A percentile compares a stretch with the other conserved stretches of the same genome.
phyloP scores from a whole-genome alignment of 164 flowering plant species.

The Platanus orientalis region DNA sequence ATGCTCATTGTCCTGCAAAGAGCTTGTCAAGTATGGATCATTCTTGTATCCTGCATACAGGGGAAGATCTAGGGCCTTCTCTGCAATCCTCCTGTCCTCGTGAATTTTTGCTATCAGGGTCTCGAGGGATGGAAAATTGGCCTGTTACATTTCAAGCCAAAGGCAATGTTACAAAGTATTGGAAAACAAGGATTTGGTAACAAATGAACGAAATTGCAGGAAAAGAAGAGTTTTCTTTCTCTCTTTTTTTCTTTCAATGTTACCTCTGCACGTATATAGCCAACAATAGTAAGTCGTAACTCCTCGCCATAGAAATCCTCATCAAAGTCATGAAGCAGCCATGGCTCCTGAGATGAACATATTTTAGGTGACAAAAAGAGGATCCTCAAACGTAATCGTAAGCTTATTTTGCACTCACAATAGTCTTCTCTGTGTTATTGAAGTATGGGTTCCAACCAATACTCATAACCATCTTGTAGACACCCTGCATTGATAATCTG shows the following conservation, averaged over 20 bases:
- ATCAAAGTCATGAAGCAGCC: slow-evolving; percentile 88
- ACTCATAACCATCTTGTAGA: slow-evolving; percentile 97
- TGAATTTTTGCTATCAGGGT: slow-evolving; percentile 66
- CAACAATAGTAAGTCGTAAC: slow-evolving; percentile 70
- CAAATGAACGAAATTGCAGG: neutral
- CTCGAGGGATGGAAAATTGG: slow-evolving; percentile 74
- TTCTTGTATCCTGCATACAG: slow-evolving; percentile 49
- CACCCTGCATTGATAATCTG: slow-evolving; percentile 58
- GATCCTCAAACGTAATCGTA: neutral
- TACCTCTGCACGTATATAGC: slow-evolving; percentile 93
- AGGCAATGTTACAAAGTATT: neutral
- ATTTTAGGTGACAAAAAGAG: slow-evolving; percentile 2
- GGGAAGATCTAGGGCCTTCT: slow-evolving; percentile 83
- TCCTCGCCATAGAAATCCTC: slow-evolving; percentile 95
- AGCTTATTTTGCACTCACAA: slow-evolving; percentile 48
- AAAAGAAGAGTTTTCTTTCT: neutral
- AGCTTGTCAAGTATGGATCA: slow-evolving; percentile 39
- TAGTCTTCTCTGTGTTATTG: slow-evolving; percentile 81
- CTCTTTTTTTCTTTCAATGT: neutral
- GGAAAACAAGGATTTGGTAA: neutral
- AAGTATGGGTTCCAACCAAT: slow-evolving; percentile 68
- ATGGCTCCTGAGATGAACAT: slow-evolving; percentile 65
- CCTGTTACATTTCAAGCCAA: slow-evolving; percentile 19
- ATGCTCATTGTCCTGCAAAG: slow-evolving; percentile 10
- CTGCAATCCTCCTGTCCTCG: slow-evolving; percentile 68